Base-by-base conservation (phyloP, 2,329 filamentous ascomycete genomes). In the Myriosclerotinia scirpicola region DNA sequence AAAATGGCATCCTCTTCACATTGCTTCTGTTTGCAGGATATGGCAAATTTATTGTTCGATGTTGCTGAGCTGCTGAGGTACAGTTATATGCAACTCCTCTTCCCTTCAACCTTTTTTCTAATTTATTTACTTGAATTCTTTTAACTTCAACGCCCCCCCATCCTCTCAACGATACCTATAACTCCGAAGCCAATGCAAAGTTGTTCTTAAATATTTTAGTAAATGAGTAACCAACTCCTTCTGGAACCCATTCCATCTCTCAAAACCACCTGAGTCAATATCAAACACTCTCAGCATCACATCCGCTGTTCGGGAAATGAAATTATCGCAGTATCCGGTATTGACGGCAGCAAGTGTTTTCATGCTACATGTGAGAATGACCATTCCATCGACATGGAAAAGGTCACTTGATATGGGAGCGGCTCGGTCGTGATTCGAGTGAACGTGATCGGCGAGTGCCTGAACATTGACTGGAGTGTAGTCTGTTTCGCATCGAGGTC, bases 361-460 rank as follows among this genome's bases (percentile, higher is more conserved):
- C 78, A 83, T 80, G 64, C 77, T 80, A 73, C 81, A 84, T 0
- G 79, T 80, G 0, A 80, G 78, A 2, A 83, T 71, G 17, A 83
- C 80, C 81, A 84, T 84, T 14, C 81, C 80, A 65, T 79, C 76
- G 9, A 78, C 75, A 50, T 73, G 76, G 71, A 80, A 83, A 0
- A 80, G 81, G 0, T 81, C 81, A 50, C 77, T 80, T 1, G 80
- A 78, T 2, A 82, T 77, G 0, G 80, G 77, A 0, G 82, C 81
- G 0, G 81, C 76, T 70, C 81, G 74, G 64, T 84, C 81, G 38
- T 77, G 76, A n/a, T 76, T 74, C 5, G 71, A 78, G 73, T 83
- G 78, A 14, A 74, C 71, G 26, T 76, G 69, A 64, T 78, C 76
- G 3, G 80, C 80, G 1, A 82, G 71, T 0, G 77, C 76, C 5